A percentile compares a stretch with the other conserved stretches of the same genome.
phyloP scores from a whole-genome alignment of 495 filamentous ascomycete genomes.

The Xylaria curta region DNA sequence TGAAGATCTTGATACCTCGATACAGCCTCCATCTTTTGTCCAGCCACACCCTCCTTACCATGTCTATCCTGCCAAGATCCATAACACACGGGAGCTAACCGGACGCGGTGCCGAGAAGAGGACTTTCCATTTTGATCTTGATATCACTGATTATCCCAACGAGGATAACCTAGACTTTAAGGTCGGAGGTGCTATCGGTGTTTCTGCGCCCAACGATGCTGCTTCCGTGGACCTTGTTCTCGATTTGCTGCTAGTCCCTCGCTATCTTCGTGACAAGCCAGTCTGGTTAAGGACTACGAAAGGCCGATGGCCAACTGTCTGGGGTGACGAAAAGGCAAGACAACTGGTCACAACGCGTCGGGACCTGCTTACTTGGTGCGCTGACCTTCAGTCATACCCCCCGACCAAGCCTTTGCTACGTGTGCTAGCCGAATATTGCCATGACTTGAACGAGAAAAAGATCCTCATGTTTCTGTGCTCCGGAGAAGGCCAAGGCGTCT shows the following conservation, averaged over 20 bases:
- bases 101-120: constrained; percentile 92
- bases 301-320: constrained; percentile 96
- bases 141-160: constrained; percentile 92
- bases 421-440: constrained; percentile 82
- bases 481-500: constrained; percentile 89
- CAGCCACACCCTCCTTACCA: constrained; percentile 94
- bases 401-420: constrained; percentile 90
- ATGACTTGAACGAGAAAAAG: constrained; percentile 81
- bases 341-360: constrained; percentile 86
- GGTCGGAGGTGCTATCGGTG: constrained; percentile 93
- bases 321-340: constrained; percentile 88
- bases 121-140: constrained; percentile 96
- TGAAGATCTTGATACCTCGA: constrained; percentile 52
- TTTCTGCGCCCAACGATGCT: constrained; percentile 84
- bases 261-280: constrained; percentile 79
- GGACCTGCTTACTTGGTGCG: constrained; percentile 93
- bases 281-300: constrained; percentile 75
- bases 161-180: constrained; percentile 91
- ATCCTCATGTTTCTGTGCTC: constrained; percentile 84
- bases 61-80: constrained; percentile 84
- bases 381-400: constrained; percentile 89
- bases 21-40: constrained; percentile 85
- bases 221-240: constrained; percentile 82
- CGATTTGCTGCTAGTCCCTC: constrained; percentile 77
- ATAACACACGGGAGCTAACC: constrained; percentile 84